Evolutionary conservation across 73 alveolate genomes (phyloP).

Genomic region (Blepharisma stoltei): DNA sequence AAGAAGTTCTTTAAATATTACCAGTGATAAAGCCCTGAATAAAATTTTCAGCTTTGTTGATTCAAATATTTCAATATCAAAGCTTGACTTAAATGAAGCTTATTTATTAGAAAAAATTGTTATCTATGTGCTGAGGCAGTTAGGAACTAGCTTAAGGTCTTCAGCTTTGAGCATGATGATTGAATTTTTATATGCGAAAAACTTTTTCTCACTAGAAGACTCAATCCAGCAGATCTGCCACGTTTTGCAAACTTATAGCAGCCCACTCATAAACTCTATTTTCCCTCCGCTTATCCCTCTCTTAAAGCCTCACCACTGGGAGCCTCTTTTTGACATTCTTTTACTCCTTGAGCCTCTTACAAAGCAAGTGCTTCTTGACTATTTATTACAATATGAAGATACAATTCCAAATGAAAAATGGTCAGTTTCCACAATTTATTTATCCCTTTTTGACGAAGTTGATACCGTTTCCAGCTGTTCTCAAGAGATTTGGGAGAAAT

Average conservation of each 20-base stretch:
- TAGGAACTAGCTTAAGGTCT: slow-evolving; percentile 12
- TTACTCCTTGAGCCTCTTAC: neutral
- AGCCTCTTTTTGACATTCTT: slow-evolving; percentile 14
- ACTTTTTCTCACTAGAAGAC: neutral
- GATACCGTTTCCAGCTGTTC: slow-evolving; percentile 13
- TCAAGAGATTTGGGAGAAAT: slow-evolving; percentile 1
- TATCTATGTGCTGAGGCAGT: neutral
- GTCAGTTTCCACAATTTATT: slow-evolving; percentile 7
- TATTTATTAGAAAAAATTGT: neutral
- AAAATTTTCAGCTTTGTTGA: slow-evolving; percentile 13
- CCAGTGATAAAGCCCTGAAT: neutral
- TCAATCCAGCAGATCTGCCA: slow-evolving; percentile 1
- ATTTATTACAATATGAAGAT: neutral
- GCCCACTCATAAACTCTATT: slow-evolving; percentile 3
- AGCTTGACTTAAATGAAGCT: neutral
- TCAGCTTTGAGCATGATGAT: neutral
- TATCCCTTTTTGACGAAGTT: slow-evolving; percentile 1
- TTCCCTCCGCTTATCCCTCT: neutral
- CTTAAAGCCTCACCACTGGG: slow-evolving; percentile 8
- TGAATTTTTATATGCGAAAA: neutral
- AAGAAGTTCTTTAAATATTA: neutral
- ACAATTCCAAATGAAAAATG: neutral
- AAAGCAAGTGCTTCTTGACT: slow-evolving; percentile 12
- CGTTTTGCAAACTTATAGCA: neutral
- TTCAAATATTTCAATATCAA: neutral